Evolutionary conservation across 345 rosid genomes (phyloP), one percentile per base, ranked within the genome.

Genomic region (Populus simonii): DNA sequence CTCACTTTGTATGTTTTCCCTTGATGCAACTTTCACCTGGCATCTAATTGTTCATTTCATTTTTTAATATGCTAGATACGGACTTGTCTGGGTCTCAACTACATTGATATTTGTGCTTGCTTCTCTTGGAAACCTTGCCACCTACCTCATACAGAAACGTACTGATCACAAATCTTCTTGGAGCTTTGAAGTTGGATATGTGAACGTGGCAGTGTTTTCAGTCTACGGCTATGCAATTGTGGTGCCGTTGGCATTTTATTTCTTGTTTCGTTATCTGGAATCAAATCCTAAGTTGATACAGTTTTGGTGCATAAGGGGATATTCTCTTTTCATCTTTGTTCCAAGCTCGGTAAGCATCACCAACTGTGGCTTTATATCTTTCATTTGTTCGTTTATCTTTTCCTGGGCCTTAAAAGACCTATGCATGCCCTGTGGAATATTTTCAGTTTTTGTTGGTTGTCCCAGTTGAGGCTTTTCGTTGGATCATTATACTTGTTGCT

Each of bases 281-380:
- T 89, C 95, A 76, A 88, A 78, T 83, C 90, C 94, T 79, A 93
- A 89, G 88, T 95, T 96, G 66, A 67, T 93, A 68, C 86, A 89
- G 51, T 88, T 92, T 84, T 93, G 97, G 97, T 91, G 99, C 89
- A 83, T 96, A 89, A 92, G 99, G 99, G 99, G 99, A 51, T 93
- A 96, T 84, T 96, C 99, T 75, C 94, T 93, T 82, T 83, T 82
- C 85, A 83, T 93, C 70, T 93, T 93, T 70, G 49, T 93, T 75
- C 88, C 80, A n/a, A 82, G 84, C 81, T 83, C 93, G 27, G 99
- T 96, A 89, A 91, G 97, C 74, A 66, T 84, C 63, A 43, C 20
- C 80, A 17, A 10, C 61, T 72, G 10, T 27, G 4, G 3, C 20
- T 41, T 45, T 59, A 20, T 38, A 13, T 70, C 62, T 23, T 71